Base-by-base conservation (phyloP, 306 rosid species). In the Rosa chinensis region DNA sequence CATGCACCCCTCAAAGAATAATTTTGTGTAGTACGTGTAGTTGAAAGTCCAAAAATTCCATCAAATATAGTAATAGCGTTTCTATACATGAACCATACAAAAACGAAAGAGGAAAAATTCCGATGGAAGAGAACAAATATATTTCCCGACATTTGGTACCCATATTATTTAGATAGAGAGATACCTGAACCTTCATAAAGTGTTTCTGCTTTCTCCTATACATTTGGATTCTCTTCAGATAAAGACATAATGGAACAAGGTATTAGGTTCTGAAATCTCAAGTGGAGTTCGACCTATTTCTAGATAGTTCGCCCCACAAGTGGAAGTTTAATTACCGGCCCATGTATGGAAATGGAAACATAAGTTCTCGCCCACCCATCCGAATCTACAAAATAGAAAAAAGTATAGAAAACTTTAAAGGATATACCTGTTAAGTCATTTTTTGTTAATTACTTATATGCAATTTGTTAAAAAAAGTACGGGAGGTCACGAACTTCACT, bases 161-260 rank as follows among this genome's bases (percentile, higher is more conserved):
- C 37, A 32, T 66, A 55, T 9, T 37, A 13, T 40, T 40, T 8
- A 43, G 50, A n/a, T 40, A 39, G n/a, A 20, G 58, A 68, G 59
- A 55, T 28, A 37, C 77, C 49, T 73, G 52, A 32, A 53, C n/a
- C 48, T 64, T 76, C 40, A 52, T 17, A 82, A 66, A 45, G 76
- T 16, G 35, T 25, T 73, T 73, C 25, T 47, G 58, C 58, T 49
- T 45, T 63, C 48, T 10, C 49, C 9, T 21, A 1, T 56, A 28
- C 72, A 79, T 45, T 50, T 14, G 44, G 62, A 83, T 71, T 35
- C 50, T 11, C 35, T 40, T 50, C 35, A 18, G 83, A 83, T 42
- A 70, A 17, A 43, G 88, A 61, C 80, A 56, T n/a, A 20, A 79
- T 35, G 82, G 86, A 86, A 86, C 80, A 45, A 17, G 86, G 82